Percentiles rank a stretch among this genome's conserved stretches.
Evolutionary conservation across 2,329 filamentous ascomycete species (phyloP).

Genomic region (Simplicillium sp.): DNA sequence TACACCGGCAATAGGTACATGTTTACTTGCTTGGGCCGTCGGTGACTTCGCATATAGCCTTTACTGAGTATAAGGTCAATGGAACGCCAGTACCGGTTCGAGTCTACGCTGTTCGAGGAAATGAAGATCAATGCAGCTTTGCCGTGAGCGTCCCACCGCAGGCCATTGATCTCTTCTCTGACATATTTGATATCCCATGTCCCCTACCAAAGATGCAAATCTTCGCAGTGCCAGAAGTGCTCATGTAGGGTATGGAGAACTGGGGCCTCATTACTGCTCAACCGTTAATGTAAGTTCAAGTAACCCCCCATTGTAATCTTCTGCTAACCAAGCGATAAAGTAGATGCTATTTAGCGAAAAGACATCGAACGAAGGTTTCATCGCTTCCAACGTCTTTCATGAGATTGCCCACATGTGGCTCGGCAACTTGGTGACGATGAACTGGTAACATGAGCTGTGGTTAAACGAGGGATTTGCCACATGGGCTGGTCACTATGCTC

Average conservation of each 20-base stretch:
- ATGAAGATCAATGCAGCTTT: slow-evolving; percentile 83
- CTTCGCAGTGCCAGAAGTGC: slow-evolving; percentile 87
- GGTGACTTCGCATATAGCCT: slow-evolving; percentile 91
- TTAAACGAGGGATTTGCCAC: too few relatives aligned
- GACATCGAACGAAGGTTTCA: slow-evolving; percentile 80
- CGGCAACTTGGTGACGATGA: slow-evolving; percentile 90
- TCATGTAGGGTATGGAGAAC: slow-evolving; percentile 80
- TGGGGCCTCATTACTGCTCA: slow-evolving; percentile 95
- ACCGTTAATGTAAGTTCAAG: not conserved
- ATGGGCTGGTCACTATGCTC: slow-evolving; percentile 94
- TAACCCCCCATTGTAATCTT: not conserved
- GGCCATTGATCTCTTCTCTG: slow-evolving; percentile 92
- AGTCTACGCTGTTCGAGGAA: slow-evolving; percentile 89
- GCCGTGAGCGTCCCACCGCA: slow-evolving; percentile 85
- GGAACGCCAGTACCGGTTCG: slow-evolving; percentile 89
- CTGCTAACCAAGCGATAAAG: slow-evolving; percentile 48
- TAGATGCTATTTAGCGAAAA: slow-evolving; percentile 93
- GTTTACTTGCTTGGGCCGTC: slow-evolving; percentile 86
- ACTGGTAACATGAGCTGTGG: slow-evolving; percentile 93
- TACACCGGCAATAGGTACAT: slow-evolving; percentile 84
- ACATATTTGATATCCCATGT: slow-evolving; percentile 87
- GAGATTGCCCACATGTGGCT: slow-evolving; percentile 97
- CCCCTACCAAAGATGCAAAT: slow-evolving; percentile 87
- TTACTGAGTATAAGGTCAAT: slow-evolving; percentile 82
- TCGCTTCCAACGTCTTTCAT: slow-evolving; percentile 97